Conservation (phyloP, 2,329 filamentous ascomycete genomes). For the Fusarium multiceps region DNA sequence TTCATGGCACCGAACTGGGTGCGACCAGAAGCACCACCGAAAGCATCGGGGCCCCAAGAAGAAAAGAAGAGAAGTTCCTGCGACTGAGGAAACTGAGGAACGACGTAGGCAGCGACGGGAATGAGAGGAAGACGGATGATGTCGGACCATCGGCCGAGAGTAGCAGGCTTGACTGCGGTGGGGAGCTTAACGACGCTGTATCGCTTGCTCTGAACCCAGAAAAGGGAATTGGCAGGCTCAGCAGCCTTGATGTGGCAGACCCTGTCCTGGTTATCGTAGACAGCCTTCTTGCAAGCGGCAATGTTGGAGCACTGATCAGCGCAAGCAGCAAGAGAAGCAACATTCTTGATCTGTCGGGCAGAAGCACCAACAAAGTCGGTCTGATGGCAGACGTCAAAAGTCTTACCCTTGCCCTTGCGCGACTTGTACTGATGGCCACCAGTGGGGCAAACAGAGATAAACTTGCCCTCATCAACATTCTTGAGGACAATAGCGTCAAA, state of each 20-base stretch:
- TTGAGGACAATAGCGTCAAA: constrained; percentile 26
- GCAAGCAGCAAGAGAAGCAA: constrained; percentile 24
- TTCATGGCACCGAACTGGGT: constrained; percentile 29
- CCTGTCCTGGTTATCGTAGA: constrained; percentile 38
- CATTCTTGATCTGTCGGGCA: constrained; percentile 5
- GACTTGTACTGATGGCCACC: constrained; percentile 21
- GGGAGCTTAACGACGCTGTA: constrained; percentile 28
- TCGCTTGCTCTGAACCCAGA: constrained; percentile 32
- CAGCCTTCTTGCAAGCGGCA: constrained; percentile 27
- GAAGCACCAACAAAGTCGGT: constrained; percentile 26
- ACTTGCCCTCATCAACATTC: constrained; percentile 22
- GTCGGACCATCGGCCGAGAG: constrained; percentile 28
- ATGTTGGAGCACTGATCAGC: constrained; percentile 31
- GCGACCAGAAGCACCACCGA: constrained; percentile 30
- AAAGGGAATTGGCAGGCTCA: constrained; percentile 26
- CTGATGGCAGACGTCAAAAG: constrained; percentile 22
- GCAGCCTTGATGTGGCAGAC: constrained; percentile 32
- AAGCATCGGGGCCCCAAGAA: constrained; percentile 29
- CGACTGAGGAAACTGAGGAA: constrained; percentile 25
- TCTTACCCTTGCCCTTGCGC: constrained; percentile 7
- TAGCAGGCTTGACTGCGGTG: background rate
- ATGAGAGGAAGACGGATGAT: constrained; percentile 31
- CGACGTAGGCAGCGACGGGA: constrained; percentile 35
- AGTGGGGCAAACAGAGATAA: constrained; percentile 24
- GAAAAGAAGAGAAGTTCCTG: constrained; percentile 35